Base-by-base conservation (phyloP, 345 rosid species). In the Streptanthus diversifolius region DNA sequence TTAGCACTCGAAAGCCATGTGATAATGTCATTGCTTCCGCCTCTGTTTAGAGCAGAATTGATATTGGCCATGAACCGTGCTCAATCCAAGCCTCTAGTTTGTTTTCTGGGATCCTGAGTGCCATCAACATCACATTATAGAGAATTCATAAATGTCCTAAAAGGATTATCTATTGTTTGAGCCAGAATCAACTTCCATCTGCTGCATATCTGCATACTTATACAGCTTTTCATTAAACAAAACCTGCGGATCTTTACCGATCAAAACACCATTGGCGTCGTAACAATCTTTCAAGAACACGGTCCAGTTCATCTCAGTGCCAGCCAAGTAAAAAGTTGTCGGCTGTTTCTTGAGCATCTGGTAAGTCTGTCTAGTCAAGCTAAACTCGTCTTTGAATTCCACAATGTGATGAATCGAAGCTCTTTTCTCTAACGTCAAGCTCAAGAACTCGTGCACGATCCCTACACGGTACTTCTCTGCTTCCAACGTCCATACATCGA, bases 251-350 rank as follows among this genome's bases (percentile, higher is more conserved):
- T 89, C 97, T 81, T 89, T 91, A 37, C 73, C 40, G 19, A 80
- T 78, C 83, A 91, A 78, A 63, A 55, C 78, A 21, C 92, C 96
- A 35, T 72, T 79, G 22, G 79, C 86, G 43, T 84, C 83, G 27
- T 86, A 91, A 56, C 72, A 85, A 72, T 91, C 89, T 36, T 80
- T 91, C 81, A 88, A 66, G 56, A 91, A 89, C 72, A 87, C 96
- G 0, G 77, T 86, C 97, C 97, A 91, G 58, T 93, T 91, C 97
- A 93, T 93, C 89, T 91, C 96, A 1, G 95, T 89, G 22, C 98
- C 96, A 0, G 97, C 98, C 80, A 93, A 86, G 73, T 93, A 89
- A 63, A 91, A 93, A 6, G 88, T 73, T n/a, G 43, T 57, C 1
- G 92, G 84, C 76, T 93, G 97, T 78, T 80, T 85, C 89, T 82